Evolutionary conservation across 2,329 filamentous ascomycete species (phyloP).

Genomic region (Diatrype stigma): DNA sequence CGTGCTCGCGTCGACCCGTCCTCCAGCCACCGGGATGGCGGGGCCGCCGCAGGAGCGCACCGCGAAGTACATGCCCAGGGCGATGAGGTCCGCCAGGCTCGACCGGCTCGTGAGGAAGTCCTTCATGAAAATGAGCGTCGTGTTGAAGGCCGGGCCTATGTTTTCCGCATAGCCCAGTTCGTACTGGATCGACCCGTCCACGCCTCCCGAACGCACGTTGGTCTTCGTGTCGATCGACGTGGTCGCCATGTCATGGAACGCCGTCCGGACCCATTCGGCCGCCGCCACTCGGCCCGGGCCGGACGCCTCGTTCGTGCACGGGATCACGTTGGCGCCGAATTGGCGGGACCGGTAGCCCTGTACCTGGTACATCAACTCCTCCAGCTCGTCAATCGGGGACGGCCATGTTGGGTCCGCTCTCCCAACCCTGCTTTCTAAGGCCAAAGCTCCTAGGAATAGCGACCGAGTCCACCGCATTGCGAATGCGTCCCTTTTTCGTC

Average conservation of each 20-base stretch:
- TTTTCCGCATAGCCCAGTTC: conserved; percentile 55
- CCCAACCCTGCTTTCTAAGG: conserved; percentile 31
- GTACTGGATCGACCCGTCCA: conserved; percentile 58
- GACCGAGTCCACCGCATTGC: conserved; percentile 26
- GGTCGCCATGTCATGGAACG: conserved; percentile 60
- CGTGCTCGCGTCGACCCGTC: conserved; percentile 49
- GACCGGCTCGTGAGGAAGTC: conserved; percentile 48
- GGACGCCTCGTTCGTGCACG: conserved; percentile 50
- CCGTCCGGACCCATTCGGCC: conserved; percentile 58
- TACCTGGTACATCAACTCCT: conserved; percentile 60
- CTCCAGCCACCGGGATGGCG: conserved; percentile 47
- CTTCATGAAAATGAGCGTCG: conserved; percentile 50
- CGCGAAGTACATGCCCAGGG: conserved; percentile 53
- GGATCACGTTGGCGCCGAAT: conserved; percentile 53
- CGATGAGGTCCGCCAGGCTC: conserved; percentile 54
- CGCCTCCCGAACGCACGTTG: conserved; percentile 38
- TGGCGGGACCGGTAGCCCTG: conserved; percentile 49
- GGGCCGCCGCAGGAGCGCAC: conserved; percentile 58
- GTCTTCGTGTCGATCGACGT: conserved; percentile 40
- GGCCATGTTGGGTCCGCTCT: conserved; percentile 57
- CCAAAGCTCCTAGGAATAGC: conserved; percentile 28
- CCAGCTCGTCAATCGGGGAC: conserved; percentile 54
- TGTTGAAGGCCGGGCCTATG: conserved; percentile 49
- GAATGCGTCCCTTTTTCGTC: neutral
- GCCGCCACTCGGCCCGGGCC: conserved; percentile 54